Conservation (phyloP, 2,329 filamentous ascomycete species). For the Cladosporium oxysporum region DNA sequence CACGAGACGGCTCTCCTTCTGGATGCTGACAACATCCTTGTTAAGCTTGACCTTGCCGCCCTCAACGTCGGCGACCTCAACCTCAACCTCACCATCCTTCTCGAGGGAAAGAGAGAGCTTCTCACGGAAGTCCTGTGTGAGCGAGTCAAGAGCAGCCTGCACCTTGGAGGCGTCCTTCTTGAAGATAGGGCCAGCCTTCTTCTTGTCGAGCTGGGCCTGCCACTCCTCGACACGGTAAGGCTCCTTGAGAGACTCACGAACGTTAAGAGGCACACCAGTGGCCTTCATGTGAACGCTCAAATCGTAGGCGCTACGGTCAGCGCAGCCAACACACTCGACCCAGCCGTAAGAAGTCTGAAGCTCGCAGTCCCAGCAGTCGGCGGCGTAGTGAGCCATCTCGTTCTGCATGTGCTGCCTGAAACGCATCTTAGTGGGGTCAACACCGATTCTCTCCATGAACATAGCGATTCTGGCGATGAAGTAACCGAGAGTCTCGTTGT, state of each 20-base stretch:
- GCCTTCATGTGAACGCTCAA: conserved; percentile 89
- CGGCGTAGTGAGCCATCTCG: conserved; percentile 90
- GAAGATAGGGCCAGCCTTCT: conserved; percentile 92
- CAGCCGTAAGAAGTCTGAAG: conserved; percentile 89
- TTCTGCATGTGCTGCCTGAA: conserved; percentile 97
- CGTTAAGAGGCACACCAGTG: conserved; percentile 82
- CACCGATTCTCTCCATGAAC: conserved; percentile 85
- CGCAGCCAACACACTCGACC: conserved; percentile 98
- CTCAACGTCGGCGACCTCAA: conserved; percentile 69
- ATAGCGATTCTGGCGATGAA: conserved; percentile 92
- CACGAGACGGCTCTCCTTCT: conserved; percentile 79
- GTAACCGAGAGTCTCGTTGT: conserved; percentile 98
- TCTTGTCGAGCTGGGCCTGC: conserved; percentile 85
- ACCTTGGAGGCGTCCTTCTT: conserved; percentile 91
- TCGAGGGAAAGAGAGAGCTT: conserved; percentile 73
- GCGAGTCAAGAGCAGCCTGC: conserved; percentile 72
- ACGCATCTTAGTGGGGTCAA: conserved; percentile 83
- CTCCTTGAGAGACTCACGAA: conserved; percentile 76
- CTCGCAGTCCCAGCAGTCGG: conserved; percentile 98
- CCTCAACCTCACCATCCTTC: conserved; percentile 70
- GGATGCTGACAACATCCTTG: conserved; percentile 78
- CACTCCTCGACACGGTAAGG: conserved; percentile 83
- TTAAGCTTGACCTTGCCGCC: conserved; percentile 76
- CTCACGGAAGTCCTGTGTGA: conserved; percentile 80
- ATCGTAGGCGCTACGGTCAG: conserved; percentile 93